A percentile compares a stretch with the other conserved stretches of the same genome.
Evolutionary conservation across 1,284 basidiomycete species (phyloP).

Genomic region (Xerocomus cyaneibrunnescens): DNA sequence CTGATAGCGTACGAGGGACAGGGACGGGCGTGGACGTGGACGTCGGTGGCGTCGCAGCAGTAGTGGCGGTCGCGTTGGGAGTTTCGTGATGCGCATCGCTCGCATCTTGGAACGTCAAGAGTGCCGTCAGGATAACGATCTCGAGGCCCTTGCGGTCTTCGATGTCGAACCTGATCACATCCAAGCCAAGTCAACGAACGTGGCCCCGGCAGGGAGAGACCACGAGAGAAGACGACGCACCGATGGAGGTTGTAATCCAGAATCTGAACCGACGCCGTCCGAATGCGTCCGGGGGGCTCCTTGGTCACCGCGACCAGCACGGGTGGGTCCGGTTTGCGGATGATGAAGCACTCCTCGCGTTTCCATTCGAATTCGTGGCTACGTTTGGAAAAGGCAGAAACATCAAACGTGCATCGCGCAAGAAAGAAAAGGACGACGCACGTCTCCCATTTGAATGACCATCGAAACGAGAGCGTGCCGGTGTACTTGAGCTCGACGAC

Average conservation of each 20-base stretch:
- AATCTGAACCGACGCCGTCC: slow-evolving; percentile 71
- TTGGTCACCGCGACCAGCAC: slow-evolving; percentile 80
- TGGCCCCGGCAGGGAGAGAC: neutral
- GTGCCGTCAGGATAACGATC: slow-evolving; percentile 71
- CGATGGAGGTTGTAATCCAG: slow-evolving; percentile 82
- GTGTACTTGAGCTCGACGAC: slow-evolving; percentile 71
- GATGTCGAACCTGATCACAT: slow-evolving; percentile 69
- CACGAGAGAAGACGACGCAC: slow-evolving; percentile 33
- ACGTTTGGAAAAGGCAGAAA: neutral
- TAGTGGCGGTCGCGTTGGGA: slow-evolving; percentile 8
- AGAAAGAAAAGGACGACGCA: slow-evolving; percentile 39
- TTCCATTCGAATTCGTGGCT: slow-evolving; percentile 85
- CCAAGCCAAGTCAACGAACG: neutral
- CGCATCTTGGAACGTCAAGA: slow-evolving; percentile 73
- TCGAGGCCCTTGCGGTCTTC: slow-evolving; percentile 81
- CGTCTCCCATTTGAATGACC: slow-evolving; percentile 82
- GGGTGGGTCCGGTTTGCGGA: slow-evolving; percentile 82
- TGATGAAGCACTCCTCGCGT: slow-evolving; percentile 74
- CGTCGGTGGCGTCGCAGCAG: neutral
- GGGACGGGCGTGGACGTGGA: neutral
- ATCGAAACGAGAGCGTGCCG: slow-evolving; percentile 71
- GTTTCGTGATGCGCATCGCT: slow-evolving; percentile 60
- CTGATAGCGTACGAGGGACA: neutral
- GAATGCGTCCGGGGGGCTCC: slow-evolving; percentile 64
- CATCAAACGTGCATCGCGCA: no score